Evolutionary conservation across 768 basidiomycete species (phyloP).

Genomic region (Suillus subalutaceus): DNA sequence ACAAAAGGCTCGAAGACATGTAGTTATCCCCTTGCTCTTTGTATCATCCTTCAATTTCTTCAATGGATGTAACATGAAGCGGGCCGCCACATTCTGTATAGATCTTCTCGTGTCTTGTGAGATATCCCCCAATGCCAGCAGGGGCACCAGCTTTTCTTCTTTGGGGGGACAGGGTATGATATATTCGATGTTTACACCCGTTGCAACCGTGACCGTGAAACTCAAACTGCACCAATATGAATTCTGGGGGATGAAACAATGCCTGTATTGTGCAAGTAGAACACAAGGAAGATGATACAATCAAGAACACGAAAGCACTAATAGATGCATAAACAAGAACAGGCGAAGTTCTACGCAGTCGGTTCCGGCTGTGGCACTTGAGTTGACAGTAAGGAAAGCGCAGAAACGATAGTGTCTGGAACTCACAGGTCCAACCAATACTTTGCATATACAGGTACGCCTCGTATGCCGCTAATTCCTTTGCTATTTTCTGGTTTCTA

Average conservation of each 20-base stretch:
- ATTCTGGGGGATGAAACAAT: neutral
- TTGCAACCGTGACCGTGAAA: neutral
- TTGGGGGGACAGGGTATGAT: too few relatives aligned
- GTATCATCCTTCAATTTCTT: neutral
- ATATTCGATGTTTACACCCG: neutral
- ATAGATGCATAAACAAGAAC: neutral
- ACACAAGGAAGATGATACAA: neutral
- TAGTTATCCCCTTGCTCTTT: neutral
- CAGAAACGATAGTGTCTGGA: neutral
- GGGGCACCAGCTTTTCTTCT: too few relatives aligned
- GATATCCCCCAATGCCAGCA: neutral
- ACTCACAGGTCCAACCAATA: slow-evolving; percentile 46
- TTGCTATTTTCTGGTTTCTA: slow-evolving; percentile 64
- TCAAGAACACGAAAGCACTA: neutral
- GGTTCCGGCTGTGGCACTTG: slow-evolving; percentile 4
- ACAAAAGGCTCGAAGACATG: neutral
- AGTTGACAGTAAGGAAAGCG: neutral
- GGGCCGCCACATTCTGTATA: neutral
- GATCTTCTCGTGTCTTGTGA: neutral
- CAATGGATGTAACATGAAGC: neutral
- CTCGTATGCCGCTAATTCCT: slow-evolving; percentile 63
- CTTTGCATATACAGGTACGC: slow-evolving; percentile 48
- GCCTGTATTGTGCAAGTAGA: neutral
- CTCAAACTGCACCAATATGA: neutral
- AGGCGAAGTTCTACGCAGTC: neutral